Conservation (phyloP, 495 filamentous ascomycete genomes). For the Penicilliopsis zonata region DNA sequence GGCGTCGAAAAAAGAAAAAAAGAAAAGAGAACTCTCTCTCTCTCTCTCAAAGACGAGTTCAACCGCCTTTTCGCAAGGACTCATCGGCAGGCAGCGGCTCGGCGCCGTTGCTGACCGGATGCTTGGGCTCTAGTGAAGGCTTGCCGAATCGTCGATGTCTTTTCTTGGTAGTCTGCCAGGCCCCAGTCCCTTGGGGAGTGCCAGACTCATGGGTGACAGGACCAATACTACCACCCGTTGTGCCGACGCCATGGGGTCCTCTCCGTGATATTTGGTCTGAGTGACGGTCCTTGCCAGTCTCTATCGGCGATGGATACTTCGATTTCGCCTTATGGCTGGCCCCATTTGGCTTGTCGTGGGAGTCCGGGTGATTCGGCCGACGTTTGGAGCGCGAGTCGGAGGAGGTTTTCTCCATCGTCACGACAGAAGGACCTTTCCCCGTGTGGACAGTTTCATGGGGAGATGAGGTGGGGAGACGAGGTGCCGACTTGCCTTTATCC, state of each 20-base stretch:
- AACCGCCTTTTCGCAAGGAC: conserved; percentile 39
- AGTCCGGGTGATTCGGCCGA: conserved; percentile 21
- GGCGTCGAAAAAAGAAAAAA: too few species aligned
- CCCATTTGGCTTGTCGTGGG: conserved; percentile 29
- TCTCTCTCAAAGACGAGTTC: conserved; percentile 3
- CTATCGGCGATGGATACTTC: too few species aligned
- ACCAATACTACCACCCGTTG: conserved; percentile 13
- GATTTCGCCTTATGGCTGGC: conserved; percentile 19
- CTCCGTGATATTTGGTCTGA: conserved; percentile 20
- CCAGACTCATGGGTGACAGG: conserved; percentile 14
- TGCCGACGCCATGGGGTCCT: too few species aligned
- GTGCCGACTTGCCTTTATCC: conserved; percentile 16
- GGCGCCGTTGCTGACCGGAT: conserved; percentile 12
- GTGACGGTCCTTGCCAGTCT: conserved; percentile 22
- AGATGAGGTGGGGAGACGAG: too few species aligned
- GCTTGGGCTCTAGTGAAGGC: conserved; percentile 17
- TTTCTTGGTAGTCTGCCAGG: conserved; percentile 40
- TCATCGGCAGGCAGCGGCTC: conserved; percentile 37
- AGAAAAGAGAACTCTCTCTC: background rate
- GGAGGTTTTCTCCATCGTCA: conserved; percentile 20
- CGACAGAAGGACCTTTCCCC: conserved; percentile 19
- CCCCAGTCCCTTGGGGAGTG: conserved; percentile 15
- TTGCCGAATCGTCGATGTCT: conserved; percentile 33
- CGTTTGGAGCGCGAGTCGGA: conserved; percentile 12
- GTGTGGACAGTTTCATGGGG: conserved; percentile 13